These are phyloP conservation scores for Taiozyma sp. DNA, from an alignment of 1,139 yeast genomes.

Conservation along the genomic window DNA sequence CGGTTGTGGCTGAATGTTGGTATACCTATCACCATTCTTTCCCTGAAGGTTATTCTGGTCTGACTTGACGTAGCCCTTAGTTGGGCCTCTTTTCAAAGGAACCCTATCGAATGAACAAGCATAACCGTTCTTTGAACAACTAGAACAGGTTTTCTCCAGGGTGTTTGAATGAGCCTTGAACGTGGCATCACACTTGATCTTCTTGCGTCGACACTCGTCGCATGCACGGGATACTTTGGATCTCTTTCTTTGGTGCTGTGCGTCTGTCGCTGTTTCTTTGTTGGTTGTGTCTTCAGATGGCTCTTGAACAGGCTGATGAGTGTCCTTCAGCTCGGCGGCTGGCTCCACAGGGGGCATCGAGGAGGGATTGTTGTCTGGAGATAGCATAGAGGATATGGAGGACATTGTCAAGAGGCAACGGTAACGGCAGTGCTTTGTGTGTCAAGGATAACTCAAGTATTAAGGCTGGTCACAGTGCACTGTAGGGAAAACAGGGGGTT, in stretches of 20 bases:
- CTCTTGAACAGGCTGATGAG: not conserved
- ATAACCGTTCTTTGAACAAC: slow-evolving; percentile 51
- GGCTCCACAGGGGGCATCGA: not conserved
- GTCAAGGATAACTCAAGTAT: not conserved
- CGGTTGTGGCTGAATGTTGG: slow-evolving; percentile 7
- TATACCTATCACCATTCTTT: not conserved
- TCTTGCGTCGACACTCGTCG: slow-evolving; percentile 63
- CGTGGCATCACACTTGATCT: slow-evolving; percentile 58
- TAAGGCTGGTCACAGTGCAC: not conserved
- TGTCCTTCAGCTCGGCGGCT: not conserved
- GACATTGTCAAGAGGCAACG: slow-evolving; percentile 2
- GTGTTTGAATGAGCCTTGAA: slow-evolving; percentile 38
- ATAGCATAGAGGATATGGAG: slow-evolving; percentile 6
- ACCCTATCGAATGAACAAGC: slow-evolving; percentile 60
- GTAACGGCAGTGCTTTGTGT: not conserved
- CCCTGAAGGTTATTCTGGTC: not conserved
- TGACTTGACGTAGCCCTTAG: slow-evolving; percentile 52
- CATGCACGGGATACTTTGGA: slow-evolving; percentile 69
- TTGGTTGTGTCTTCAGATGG: not conserved
- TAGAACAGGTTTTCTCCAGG: slow-evolving; percentile 49
- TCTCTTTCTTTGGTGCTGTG: slow-evolving; percentile 37
- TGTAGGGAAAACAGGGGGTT: not conserved
- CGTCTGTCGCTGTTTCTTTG: not conserved
- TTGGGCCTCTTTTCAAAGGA: slow-evolving; percentile 74
- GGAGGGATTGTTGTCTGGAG: slow-evolving; percentile 1